Evolutionary conservation across 176 grass and related monocot species (phyloP).

Genomic region (Coix lacrymajobi): DNA sequence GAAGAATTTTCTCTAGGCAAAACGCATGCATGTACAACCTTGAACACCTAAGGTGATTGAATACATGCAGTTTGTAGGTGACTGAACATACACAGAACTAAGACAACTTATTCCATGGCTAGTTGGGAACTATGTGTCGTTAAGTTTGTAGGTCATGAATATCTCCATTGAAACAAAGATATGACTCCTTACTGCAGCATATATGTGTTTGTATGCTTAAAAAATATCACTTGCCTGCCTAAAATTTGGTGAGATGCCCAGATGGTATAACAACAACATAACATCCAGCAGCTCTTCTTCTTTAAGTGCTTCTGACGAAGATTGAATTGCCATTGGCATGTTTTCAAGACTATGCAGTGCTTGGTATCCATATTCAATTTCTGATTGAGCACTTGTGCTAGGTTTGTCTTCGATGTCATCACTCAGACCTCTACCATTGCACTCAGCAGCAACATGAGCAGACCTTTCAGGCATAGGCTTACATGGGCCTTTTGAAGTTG

Average conservation of each 20-base stretch:
- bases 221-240: conserved; percentile 64
- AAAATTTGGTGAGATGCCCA: conserved; percentile 76
- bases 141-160: background rate
- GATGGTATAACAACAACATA: conserved; percentile 75
- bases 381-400: conserved; percentile 54
- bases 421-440: conserved; percentile 53
- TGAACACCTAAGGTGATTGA: background rate
- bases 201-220: conserved; percentile 8
- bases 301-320: conserved; percentile 50
- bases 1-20: background rate
- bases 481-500: conserved; percentile 61
- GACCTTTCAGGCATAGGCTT: conserved; percentile 47
- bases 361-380: conserved; percentile 57
- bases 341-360: conserved; percentile 46
- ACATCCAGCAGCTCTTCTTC: conserved; percentile 85
- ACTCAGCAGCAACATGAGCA: conserved; percentile 47
- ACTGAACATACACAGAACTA: background rate
- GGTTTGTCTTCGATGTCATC: conserved; percentile 71
- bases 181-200: background rate
- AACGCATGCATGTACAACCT: background rate
- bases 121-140: background rate
- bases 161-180: background rate
- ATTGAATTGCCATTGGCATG: conserved; percentile 28
- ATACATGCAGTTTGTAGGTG: background rate
- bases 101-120: background rate